Conservation (phyloP, 306 rosid genomes). For the Biancaea sappan region DNA sequence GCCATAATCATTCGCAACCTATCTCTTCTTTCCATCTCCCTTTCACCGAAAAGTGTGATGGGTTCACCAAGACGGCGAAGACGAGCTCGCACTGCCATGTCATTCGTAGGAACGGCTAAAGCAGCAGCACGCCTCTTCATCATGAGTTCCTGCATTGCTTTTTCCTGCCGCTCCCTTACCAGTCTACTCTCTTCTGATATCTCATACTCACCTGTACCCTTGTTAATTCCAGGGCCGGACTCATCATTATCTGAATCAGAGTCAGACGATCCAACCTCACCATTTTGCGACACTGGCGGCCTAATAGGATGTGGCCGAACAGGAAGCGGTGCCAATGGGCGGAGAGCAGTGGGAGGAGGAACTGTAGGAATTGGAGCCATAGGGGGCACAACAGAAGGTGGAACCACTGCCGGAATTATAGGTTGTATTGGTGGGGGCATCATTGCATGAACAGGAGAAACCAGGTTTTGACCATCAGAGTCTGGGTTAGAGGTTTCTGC, state of each 20-base stretch:
- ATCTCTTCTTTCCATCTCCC: constrained; percentile 95
- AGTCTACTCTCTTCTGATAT: constrained; percentile 81
- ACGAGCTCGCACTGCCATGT: constrained; percentile 86
- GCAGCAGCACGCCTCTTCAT: constrained; percentile 90
- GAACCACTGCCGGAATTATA: constrained; percentile 35
- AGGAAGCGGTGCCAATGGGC: constrained; percentile 67
- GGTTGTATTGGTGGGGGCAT: constrained; percentile 47
- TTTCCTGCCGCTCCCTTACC: constrained; percentile 86
- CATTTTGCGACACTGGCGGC: constrained; percentile 59
- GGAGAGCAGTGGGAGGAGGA: constrained; percentile 51
- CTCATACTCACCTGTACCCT: constrained; percentile 65
- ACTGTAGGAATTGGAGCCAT: constrained; percentile 61
- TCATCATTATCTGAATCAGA: constrained; percentile 69
- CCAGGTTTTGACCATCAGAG: constrained; percentile 44
- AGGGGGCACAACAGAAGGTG: constrained; percentile 58
- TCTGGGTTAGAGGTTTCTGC: constrained; percentile 50
- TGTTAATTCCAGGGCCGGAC: constrained; percentile 38
- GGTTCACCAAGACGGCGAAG: constrained; percentile 93
- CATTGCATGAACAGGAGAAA: constrained; percentile 35
- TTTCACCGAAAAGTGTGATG: constrained; percentile 86
- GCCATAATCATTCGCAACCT: constrained; percentile 82
- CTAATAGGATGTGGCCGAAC: constrained; percentile 58
- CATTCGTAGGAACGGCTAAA: constrained; percentile 90
- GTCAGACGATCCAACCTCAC: constrained; percentile 59
- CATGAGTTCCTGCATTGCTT: constrained; percentile 74